phyloP scores from a whole-genome alignment of 139 green algal species.

The Chlorokybus atmophyticus region DNA sequence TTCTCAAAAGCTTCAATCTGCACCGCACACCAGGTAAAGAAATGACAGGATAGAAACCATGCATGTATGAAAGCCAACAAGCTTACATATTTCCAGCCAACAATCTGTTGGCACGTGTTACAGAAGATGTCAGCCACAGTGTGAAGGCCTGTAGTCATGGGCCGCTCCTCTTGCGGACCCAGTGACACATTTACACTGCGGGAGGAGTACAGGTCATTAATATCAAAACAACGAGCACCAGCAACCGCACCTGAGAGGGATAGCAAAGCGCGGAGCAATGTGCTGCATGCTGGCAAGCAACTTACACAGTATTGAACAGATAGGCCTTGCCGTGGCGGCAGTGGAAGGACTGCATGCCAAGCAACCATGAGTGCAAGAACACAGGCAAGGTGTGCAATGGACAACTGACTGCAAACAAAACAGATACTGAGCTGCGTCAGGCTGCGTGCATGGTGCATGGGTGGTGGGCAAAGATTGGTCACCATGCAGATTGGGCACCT shows the following conservation, averaged over 20 bases:
- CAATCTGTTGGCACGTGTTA: constrained; percentile 33
- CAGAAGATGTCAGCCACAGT: constrained; percentile 44
- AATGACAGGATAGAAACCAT: background rate
- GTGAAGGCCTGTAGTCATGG: constrained; percentile 47
- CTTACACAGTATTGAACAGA: constrained; percentile 11
- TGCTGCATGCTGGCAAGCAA: background rate
- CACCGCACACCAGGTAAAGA: background rate
- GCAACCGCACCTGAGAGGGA: background rate
- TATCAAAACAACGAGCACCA: background rate
- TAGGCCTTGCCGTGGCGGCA: constrained; percentile 12
- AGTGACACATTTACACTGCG: constrained; percentile 13
- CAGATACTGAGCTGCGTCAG: too few species aligned
- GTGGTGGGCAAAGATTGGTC: too few species aligned
- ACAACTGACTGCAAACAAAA: too few species aligned
- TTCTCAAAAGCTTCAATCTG: constrained; percentile 33
- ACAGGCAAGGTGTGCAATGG: too few species aligned
- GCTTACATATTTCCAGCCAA: constrained; percentile 47
- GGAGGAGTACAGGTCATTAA: background rate
- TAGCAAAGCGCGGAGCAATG: background rate
- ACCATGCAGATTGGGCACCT: too few species aligned
- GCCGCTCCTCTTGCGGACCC: constrained; percentile 33
- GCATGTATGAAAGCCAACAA: background rate
- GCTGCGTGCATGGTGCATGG: too few species aligned
- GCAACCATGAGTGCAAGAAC: too few species aligned
- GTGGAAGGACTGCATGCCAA: too few species aligned